These are phyloP conservation scores for Lathyrus oleraceus DNA, from an alignment of 306 rosid species.

Conservation along the genomic window DNA sequence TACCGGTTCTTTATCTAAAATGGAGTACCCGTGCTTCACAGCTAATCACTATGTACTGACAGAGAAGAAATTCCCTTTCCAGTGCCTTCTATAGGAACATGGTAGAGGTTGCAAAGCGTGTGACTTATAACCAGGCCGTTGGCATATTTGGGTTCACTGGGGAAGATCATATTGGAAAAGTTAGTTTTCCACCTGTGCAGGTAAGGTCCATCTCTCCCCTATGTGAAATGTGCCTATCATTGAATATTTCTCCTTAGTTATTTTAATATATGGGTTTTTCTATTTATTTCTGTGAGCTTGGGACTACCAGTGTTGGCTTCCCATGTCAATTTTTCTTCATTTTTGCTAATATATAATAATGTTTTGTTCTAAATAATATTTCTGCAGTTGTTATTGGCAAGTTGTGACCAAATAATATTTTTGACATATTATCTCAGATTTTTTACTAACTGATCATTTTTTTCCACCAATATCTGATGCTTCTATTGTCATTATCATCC, in stretches of 20 bases:
- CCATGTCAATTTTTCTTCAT: neutral
- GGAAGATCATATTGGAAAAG: slow-evolving; percentile 96
- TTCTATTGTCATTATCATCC: neutral
- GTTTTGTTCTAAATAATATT: slow-evolving; percentile 1
- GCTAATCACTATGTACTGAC: slow-evolving; percentile 5
- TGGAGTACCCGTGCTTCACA: too few relatives aligned
- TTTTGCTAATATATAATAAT: neutral
- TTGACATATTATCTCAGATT: neutral
- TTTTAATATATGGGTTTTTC: neutral
- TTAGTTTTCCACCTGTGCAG: slow-evolving; percentile 93
- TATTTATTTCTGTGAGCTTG: neutral
- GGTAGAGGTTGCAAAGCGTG: slow-evolving; percentile 75
- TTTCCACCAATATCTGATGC: neutral
- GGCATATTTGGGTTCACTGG: slow-evolving; percentile 90
- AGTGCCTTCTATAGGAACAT: slow-evolving; percentile 86
- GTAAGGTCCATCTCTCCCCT: slow-evolving; percentile 44
- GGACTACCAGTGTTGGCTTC: neutral
- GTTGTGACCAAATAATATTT: neutral
- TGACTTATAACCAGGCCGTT: slow-evolving; percentile 87
- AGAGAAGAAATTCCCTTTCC: slow-evolving; percentile 38
- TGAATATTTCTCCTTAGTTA: neutral
- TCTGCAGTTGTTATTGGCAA: neutral
- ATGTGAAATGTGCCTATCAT: neutral
- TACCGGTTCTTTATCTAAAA: too few relatives aligned
- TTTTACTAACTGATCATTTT: neutral